Evolutionary conservation across 257 asterid genomes (phyloP), one percentile per base, ranked within the genome.

Genomic region (Eustoma russellianum): DNA sequence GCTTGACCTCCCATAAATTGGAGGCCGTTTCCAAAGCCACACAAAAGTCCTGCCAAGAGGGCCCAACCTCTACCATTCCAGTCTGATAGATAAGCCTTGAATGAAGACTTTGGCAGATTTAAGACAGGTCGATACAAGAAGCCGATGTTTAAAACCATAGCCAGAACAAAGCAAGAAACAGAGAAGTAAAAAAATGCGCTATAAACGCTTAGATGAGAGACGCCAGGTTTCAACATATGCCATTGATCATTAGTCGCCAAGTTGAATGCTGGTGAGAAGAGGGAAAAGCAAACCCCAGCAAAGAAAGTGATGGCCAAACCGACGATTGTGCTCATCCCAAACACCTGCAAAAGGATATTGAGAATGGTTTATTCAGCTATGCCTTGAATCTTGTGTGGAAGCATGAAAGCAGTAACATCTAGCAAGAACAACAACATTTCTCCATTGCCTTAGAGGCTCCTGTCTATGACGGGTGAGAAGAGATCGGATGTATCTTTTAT

Each of bases 1-100:
- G 96, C 97, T 62, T 91, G 97, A 33, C 98, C 96, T 41, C 98
- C 98, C 96, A 91, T 87, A 60, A 91, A 91, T 76, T 91, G 96
- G 19, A 91, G 98, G 7, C 96, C 98, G n/a, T 87, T 87, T 12
- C 98, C 98, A 46, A 91, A 82, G 30, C 96, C 96, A 30, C 96
- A 84, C 44, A 91, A 48, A 18, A 91, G 68, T 17, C 98, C 98
- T 0, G 98, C 96, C 72, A 84, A 63, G 46, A 87, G 64, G 41
- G 96, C 96, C 96, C 95, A 84, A 5, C 95, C 86, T 58, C 98
- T 60, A 9, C 98, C 98, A 18, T 91, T 56, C 94, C 95, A 84
- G 65, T 91, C 96, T 0, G 81, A 69, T 38, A 91, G 52, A 55
- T 91, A 91, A 35, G 89, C 90, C 60, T 55, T 84, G 9, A 91